Evolutionary conservation across 352 stramenopile species (phyloP).

Genomic region (Pythium plurisporium): DNA sequence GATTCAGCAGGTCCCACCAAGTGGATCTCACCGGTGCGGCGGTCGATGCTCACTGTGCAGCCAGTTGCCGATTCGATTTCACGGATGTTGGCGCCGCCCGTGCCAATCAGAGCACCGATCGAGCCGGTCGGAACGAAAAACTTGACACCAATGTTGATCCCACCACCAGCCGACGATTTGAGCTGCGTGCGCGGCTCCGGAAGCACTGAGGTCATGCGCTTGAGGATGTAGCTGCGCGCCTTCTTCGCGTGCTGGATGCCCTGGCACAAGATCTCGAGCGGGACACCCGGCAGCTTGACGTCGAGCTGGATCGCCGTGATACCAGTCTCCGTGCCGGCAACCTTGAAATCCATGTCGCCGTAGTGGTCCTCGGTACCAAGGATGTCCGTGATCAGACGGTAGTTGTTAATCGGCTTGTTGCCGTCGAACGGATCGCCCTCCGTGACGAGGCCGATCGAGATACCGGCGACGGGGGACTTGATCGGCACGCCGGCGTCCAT

Average conservation of each 20-base stretch:
- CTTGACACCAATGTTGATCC: conserved; percentile 50
- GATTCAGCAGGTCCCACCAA: conserved; percentile 81
- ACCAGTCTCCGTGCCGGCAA: conserved; percentile 85
- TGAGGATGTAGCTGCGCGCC: conserved; percentile 76
- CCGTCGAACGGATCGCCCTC: conserved; percentile 62
- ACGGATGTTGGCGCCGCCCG: conserved; percentile 69
- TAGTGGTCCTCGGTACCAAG: conserved; percentile 96
- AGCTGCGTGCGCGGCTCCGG: conserved; percentile 47
- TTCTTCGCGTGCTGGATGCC: conserved; percentile 83
- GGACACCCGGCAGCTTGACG: conserved; percentile 92
- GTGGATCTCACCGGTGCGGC: conserved; percentile 79
- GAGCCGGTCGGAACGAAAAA: conserved; percentile 47
- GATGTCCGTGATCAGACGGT: conserved; percentile 96
- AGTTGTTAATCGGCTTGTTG: conserved; percentile 63
- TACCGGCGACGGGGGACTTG: conserved; percentile 90
- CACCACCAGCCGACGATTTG: conserved; percentile 39
- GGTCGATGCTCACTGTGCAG: conserved; percentile 73
- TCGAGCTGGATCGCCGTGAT: conserved; percentile 97
- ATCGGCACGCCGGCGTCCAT: conserved; percentile 97
- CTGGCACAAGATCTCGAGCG: conserved; percentile 78
- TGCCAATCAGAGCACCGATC: conserved; percentile 70
- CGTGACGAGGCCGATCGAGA: conserved; percentile 92
- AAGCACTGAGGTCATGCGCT: conserved; percentile 78
- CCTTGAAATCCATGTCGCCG: conserved; percentile 99
- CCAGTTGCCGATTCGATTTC: conserved; percentile 62